phyloP scores from a whole-genome alignment of 192 early-diverging fungal species.

The Backusella liffmaniae region DNA sequence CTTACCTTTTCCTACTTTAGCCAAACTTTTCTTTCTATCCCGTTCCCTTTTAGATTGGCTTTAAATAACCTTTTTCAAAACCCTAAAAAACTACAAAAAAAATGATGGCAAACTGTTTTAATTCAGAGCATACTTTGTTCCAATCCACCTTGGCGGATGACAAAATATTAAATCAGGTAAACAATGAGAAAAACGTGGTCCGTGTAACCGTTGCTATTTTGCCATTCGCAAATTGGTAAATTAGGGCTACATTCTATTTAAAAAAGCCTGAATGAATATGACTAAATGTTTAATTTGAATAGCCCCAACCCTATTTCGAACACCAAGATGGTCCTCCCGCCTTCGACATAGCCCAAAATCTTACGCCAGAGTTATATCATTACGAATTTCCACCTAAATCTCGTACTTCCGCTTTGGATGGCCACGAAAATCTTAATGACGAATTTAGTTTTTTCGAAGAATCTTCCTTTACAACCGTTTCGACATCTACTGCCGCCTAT shows the following conservation, averaged over 20 bases:
- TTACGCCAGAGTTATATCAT: conserved; percentile 22
- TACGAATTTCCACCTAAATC: conserved; percentile 36
- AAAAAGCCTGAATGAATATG: not conserved
- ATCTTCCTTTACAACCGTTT: conserved; percentile 15
- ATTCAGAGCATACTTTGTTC: not conserved
- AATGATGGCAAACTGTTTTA: conserved; percentile 7
- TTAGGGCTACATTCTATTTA: not conserved
- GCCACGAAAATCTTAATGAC: not conserved
- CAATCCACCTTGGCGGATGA: not conserved
- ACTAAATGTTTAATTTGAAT: not conserved
- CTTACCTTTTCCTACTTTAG: conserved; percentile 3
- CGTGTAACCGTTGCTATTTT: not conserved
- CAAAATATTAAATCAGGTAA: conserved; percentile 8
- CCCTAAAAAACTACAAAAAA: not conserved
- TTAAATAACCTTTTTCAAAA: not conserved
- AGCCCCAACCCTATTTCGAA: not conserved
- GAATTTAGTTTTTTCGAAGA: conserved; percentile 20
- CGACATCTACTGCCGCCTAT: conserved; percentile 11
- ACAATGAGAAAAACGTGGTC: conserved; percentile 7
- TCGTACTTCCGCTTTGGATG: not conserved
- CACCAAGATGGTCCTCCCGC: not conserved
- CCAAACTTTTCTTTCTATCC: conserved; percentile 7
- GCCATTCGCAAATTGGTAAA: not conserved
- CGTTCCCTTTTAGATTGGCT: conserved; percentile 5
- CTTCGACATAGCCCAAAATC: conserved; percentile 29